Evolutionary conservation across 371 early-diverging fungal genomes (phyloP), one percentile per base, ranked within the genome.

Genomic region (Lichtheimia ornata): DNA sequence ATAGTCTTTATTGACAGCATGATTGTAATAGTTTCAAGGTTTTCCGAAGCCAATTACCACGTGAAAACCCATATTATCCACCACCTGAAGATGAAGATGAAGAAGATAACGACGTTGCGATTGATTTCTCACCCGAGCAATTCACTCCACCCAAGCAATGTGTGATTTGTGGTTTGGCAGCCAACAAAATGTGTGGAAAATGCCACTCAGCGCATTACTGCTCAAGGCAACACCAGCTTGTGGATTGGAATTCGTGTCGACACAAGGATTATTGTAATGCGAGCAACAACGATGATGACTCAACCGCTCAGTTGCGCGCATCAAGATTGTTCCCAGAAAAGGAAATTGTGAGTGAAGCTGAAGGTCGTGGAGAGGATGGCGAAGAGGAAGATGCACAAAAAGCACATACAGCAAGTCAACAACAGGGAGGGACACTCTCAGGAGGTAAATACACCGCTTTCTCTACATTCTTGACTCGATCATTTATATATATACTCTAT

Each of bases 1-100:
- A 30, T 6, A 5, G 5, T 18, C 22, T 17, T 2, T 25, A 15
- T 27, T 35, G 5, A 11, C 25, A 25, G 30, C 17, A n/a, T 56
- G 11, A 17, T 35, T 42, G 13, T 3, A 17, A 12, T 62, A 93
- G 96, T 68, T 91, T 97, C 79, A 91, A 89, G 62, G 93, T 91
- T 15, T 90, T 82, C 66, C 86, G 97, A 45, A 81, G 85, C 50
- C 97, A 96, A 73, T 70, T 97, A 28, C 88, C 94, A n/a, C 87
- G 89, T 63, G 74, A 86, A 15, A 95, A 96, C 70, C 76, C 79
- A 13, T 88, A 86, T 65, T 94, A 87, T 66, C 77, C 82, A 35
- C 81, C 79, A 18, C 71, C 77, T 3, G 71, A 76, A 5, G 65
- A 72, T 1, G 84, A 77, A 20, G 74, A 56, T 18, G 74, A 65